phyloP scores from a whole-genome alignment of 108 stramenopile genomes.

The Conticribra guillardii region DNA sequence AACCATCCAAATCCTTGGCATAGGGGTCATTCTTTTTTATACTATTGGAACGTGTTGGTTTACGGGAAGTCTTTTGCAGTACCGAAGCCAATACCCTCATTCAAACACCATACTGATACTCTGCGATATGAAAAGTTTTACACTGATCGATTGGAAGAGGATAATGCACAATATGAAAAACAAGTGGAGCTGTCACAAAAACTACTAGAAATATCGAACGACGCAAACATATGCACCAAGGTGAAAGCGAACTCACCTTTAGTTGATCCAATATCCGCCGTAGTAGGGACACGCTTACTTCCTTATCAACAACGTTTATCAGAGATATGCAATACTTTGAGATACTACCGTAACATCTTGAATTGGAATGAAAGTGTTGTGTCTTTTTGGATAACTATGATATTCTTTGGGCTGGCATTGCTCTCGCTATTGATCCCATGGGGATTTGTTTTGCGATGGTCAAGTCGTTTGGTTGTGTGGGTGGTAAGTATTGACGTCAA shows the following conservation, averaged over 20 bases:
- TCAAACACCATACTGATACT: conserved; percentile 50
- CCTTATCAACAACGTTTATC: conserved; percentile 37
- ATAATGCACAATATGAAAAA: neutral
- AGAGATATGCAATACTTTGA: conserved; percentile 29
- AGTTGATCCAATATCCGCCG: conserved; percentile 55
- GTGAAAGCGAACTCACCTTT: conserved; percentile 35
- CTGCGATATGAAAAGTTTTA: conserved; percentile 42
- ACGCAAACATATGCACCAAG: conserved; percentile 34
- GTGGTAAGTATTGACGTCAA: conserved; percentile 5
- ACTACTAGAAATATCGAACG: conserved; percentile 49
- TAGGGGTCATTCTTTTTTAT: conserved; percentile 59
- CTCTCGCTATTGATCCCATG: conserved; percentile 67
- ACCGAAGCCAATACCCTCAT: conserved; percentile 21
- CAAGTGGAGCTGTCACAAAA: conserved; percentile 41
- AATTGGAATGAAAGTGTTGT: conserved; percentile 70
- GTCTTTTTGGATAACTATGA: conserved; percentile 66
- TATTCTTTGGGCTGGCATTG: conserved; percentile 53
- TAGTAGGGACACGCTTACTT: conserved; percentile 21
- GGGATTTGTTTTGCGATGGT: conserved; percentile 67
- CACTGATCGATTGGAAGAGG: conserved; percentile 51
- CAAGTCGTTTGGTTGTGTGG: conserved; percentile 63
- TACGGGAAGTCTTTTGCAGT: conserved; percentile 28
- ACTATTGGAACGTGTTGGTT: conserved; percentile 57
- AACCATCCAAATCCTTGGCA: conserved; percentile 81
- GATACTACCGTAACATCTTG: conserved; percentile 47